Evolutionary conservation across 2,329 filamentous ascomycete species (phyloP).

Genomic region (Aaosphaeria arxii): DNA sequence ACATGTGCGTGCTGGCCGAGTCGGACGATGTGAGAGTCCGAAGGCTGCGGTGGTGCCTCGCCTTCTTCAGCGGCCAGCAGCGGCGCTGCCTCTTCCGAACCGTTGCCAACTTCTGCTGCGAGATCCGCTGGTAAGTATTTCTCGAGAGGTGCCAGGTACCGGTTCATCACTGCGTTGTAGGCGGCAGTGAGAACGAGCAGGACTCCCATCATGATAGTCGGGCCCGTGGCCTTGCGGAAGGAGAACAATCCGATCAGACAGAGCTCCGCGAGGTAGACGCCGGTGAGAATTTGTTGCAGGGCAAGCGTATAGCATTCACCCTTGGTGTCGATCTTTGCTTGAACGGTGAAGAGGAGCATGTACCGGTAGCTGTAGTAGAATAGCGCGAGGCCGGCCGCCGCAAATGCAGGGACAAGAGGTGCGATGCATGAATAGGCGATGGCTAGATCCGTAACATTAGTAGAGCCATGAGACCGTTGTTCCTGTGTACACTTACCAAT

Average conservation of each 20-base stretch:
- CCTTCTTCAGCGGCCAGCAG: constrained; percentile 32
- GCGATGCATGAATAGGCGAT: constrained; percentile 86
- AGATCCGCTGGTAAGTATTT: constrained; percentile 33
- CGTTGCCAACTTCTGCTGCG: constrained; percentile 14
- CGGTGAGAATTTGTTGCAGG: constrained; percentile 79
- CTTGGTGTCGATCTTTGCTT: constrained; percentile 80
- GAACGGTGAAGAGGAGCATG: constrained; percentile 84
- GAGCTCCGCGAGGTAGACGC: constrained; percentile 77
- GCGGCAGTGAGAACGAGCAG: constrained; percentile 30
- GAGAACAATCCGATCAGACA: constrained; percentile 83
- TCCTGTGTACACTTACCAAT: constrained; percentile 29
- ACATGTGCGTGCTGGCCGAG: constrained; percentile 22
- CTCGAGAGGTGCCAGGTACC: constrained; percentile 33
- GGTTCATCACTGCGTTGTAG: constrained; percentile 33
- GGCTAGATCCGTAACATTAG: constrained; percentile 46
- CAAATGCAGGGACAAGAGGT: constrained; percentile 79
- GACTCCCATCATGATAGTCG: constrained; percentile 26
- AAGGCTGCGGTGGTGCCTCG: constrained; percentile 9
- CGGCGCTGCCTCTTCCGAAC: constrained; percentile 20
- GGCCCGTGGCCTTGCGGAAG: constrained; percentile 29
- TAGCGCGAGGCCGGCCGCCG: constrained; percentile 70
- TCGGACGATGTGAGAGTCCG: constrained; percentile 22
- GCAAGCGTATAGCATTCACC: constrained; percentile 85
- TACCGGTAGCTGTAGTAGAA: constrained; percentile 90
- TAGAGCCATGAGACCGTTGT: background rate